These are phyloP conservation scores for Biscutella laevigata DNA, from an alignment of 441 rosid species.

Conservation along the genomic window DNA sequence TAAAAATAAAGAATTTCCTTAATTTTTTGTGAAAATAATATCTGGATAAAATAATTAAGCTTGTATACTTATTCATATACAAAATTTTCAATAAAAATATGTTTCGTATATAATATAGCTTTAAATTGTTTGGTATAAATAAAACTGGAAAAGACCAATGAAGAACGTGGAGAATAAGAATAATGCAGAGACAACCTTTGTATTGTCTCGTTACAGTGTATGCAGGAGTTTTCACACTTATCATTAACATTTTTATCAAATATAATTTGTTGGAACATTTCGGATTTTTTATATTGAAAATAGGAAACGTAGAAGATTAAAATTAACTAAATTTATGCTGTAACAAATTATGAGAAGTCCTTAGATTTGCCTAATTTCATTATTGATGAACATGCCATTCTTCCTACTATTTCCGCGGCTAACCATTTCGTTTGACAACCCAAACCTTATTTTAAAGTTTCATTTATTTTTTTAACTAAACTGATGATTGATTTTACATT, in stretches of 20 bases:
- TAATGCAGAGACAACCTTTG: constrained; percentile 16
- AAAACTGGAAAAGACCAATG: constrained; percentile 20
- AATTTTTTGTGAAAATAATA: background rate
- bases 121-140: background rate
- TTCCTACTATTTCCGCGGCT: constrained; percentile 16
- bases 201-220: constrained; percentile 24
- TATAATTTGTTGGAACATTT: constrained; percentile 10
- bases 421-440: constrained; percentile 7
- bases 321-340: background rate
- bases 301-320: constrained; percentile 10
- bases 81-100: background rate
- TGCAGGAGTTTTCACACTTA: constrained; percentile 8
- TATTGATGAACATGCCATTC: constrained; percentile 18
- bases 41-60: background rate
- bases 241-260: constrained; percentile 1
- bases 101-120: background rate
- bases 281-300: background rate
- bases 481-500: no score
- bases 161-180: constrained; percentile 25
- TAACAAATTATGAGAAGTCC: constrained; percentile 14
- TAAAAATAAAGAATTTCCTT: background rate
- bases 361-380: constrained; percentile 28
- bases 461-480: background rate
- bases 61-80: background rate
- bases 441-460: background rate